These are phyloP conservation scores for Tylopilus rubrobrunneus DNA, from an alignment of 768 basidiomycete species.

Conservation along the genomic window DNA sequence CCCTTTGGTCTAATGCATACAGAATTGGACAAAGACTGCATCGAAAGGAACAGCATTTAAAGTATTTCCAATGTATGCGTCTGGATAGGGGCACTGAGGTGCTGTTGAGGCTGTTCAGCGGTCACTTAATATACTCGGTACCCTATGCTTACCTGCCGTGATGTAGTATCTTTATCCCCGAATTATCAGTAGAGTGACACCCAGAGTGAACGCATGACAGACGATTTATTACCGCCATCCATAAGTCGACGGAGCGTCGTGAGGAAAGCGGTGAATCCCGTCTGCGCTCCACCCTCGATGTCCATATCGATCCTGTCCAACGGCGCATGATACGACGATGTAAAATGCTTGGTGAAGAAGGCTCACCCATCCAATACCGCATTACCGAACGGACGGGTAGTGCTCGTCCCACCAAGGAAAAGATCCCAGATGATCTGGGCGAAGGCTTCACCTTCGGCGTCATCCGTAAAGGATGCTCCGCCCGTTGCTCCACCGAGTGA, in stretches of 20 bases:
- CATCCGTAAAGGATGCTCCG: conserved; percentile 54
- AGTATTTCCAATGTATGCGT: conserved; percentile 40
- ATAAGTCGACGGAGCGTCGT: conserved; percentile 29
- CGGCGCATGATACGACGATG: neutral
- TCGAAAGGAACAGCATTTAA: conserved; percentile 44
- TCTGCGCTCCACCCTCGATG: conserved; percentile 41
- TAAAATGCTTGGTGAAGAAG: neutral
- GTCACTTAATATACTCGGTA: neutral
- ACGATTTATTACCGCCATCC: conserved; percentile 26
- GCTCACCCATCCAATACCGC: conserved; percentile 70
- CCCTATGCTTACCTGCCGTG: conserved; percentile 31
- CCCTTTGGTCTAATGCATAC: conserved; percentile 12
- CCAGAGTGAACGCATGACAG: neutral
- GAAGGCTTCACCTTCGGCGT: conserved; percentile 54
- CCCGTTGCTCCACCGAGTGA: conserved; percentile 66
- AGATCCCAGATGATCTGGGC: conserved; percentile 65
- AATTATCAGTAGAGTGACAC: conserved; percentile 1
- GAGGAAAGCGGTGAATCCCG: conserved; percentile 32
- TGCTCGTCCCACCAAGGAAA: conserved; percentile 63
- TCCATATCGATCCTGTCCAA: conserved; percentile 41
- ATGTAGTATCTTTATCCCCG: conserved; percentile 37
- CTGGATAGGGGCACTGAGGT: conserved; percentile 47
- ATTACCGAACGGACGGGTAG: conserved; percentile 65
- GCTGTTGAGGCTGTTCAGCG: conserved; percentile 13
- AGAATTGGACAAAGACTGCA: conserved; percentile 51